Evolutionary conservation across 2,329 filamentous ascomycete species (phyloP).

Genomic region (Microcera coccophila): DNA sequence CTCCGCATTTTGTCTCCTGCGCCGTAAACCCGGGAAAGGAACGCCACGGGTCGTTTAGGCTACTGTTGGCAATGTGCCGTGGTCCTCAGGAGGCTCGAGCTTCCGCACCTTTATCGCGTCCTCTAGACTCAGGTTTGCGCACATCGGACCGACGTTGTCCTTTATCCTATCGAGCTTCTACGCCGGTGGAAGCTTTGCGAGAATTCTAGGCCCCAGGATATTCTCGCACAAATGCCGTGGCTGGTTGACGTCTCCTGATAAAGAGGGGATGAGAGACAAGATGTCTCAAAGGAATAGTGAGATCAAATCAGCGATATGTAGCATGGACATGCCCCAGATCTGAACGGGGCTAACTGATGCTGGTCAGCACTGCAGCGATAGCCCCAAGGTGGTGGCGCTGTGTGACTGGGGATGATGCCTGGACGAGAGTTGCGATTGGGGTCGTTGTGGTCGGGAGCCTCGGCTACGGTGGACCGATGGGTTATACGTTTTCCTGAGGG

Average conservation of each 20-base stretch:
- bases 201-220: neutral
- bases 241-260: slow-evolving; percentile 1
- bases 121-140: no score
- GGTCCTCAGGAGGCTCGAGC: no score
- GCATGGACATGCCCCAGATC: slow-evolving; percentile 9
- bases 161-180: no score
- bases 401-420: slow-evolving; percentile 14
- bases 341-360: slow-evolving; percentile 16
- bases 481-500: neutral
- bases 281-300: slow-evolving; percentile 7
- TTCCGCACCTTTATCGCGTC: no score
- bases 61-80: no score
- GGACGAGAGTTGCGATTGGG: slow-evolving; percentile 10
- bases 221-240: slow-evolving; percentile 3
- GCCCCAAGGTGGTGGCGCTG: slow-evolving; percentile 13
- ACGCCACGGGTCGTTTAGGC: no score
- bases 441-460: neutral
- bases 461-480: neutral
- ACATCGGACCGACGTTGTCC: no score
- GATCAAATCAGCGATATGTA: slow-evolving; percentile 11
- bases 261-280: slow-evolving; percentile 13
- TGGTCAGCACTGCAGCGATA: slow-evolving; percentile 16
- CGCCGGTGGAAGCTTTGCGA: neutral
- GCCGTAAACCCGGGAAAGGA: no score
- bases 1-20: no score